These are phyloP conservation scores for Aspergillus bridgeri DNA, from an alignment of 495 filamentous ascomycete genomes.

Conservation along the genomic window DNA sequence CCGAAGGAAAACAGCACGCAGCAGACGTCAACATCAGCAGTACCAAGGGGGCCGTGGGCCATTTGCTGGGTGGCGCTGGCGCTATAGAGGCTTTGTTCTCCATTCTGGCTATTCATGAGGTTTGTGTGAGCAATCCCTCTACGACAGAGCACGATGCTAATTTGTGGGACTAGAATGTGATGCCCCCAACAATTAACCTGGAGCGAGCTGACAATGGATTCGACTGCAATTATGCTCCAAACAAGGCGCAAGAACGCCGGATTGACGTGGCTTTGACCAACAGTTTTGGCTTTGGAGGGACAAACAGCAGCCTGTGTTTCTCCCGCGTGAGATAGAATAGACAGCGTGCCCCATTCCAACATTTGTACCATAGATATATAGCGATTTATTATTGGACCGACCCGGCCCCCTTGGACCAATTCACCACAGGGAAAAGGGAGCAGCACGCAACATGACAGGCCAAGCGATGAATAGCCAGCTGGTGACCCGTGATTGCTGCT, in stretches of 20 bases:
- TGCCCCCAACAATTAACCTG: slow-evolving; percentile 89
- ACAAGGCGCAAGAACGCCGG: slow-evolving; percentile 60
- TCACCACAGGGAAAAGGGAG: neutral
- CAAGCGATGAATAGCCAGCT: too few species aligned
- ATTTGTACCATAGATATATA: neutral
- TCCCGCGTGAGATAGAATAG: slow-evolving; percentile 21
- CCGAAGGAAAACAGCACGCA: slow-evolving; percentile 59
- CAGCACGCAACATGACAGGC: too few species aligned
- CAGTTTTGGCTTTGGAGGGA: slow-evolving; percentile 97
- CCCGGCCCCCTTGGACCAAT: slow-evolving; percentile 1
- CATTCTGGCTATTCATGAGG: slow-evolving; percentile 70
- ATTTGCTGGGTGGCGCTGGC: slow-evolving; percentile 87
- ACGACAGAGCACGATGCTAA: slow-evolving; percentile 18
- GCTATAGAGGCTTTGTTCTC: slow-evolving; percentile 85
- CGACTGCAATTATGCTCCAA: slow-evolving; percentile 83
- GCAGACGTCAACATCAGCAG: slow-evolving; percentile 78
- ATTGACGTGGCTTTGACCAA: slow-evolving; percentile 83
- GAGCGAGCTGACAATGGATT: slow-evolving; percentile 64
- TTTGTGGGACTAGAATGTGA: slow-evolving; percentile 52
- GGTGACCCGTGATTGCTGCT: too few species aligned
- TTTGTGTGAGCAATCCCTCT: slow-evolving; percentile 38
- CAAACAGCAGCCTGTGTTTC: slow-evolving; percentile 89
- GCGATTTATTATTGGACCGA: slow-evolving; percentile 2
- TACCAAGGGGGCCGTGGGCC: slow-evolving; percentile 90
- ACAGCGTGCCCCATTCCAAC: neutral